Evolutionary conservation across 164 flowering plant species (phyloP), one percentile per base, ranked within the genome.

Genomic region (Nymphaea thermarum): DNA sequence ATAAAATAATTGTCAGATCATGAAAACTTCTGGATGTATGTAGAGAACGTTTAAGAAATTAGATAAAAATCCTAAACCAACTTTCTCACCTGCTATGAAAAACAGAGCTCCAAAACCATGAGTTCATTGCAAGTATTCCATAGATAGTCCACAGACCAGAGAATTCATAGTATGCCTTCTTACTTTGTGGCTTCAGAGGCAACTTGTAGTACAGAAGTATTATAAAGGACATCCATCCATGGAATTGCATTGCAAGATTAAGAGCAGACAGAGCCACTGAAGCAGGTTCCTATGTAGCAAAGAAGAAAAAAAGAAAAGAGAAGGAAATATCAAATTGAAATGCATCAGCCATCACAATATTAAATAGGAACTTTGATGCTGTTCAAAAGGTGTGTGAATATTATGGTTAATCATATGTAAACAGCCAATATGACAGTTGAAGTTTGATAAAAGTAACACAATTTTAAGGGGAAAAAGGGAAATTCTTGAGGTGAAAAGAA

Each of bases 71-170:
- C 7, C 55, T 47, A 25, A 25, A 25, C 36, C 36, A 8, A 61
- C 25, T 14, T 60, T 63, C 88, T 81, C 76, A 89, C 98, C 96
- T 77, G 73, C 87, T 82, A 78, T 89, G 97, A 72, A 83, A 90
- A 69, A 87, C 86, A 74, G 92, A 83, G 83, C 86, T 90, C 98
- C 98, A 93, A 66, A 93, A 85, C 91, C 93, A 87, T 59, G 88
- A 81, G 69, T 91, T 91, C 97, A 93, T 89, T 17, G 97, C 73
- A 57, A 93, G 68, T 44, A 89, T 73, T 42, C 85, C 98, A 79
- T 87, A 91, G 44, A 91, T 76, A 73, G 85, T 87, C 92, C 92
- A 89, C 71, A 90, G 67, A 45, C 89, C 87, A 66, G 91, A 84
- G 67, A 79, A 90, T 71, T 93, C 91, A 64, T 92, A 92, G 78